phyloP scores from a whole-genome alignment of 805 yeast species.

The Yamadazyma nakazawae region DNA sequence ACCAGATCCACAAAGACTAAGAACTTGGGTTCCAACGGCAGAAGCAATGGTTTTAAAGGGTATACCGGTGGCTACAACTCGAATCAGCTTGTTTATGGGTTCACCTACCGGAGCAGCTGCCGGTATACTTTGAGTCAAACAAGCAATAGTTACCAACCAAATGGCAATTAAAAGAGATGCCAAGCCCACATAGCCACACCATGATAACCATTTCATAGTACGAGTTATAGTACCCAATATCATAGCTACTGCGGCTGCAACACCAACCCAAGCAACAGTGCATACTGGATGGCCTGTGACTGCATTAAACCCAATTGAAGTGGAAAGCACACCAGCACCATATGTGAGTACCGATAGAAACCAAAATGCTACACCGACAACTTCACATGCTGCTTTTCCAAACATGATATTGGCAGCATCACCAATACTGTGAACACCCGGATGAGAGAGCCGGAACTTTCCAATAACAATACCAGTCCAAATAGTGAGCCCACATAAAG shows the following conservation, averaged over 20 bases:
- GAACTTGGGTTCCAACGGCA: conserved; percentile 11
- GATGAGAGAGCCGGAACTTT: conserved; percentile 9
- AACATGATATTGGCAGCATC: conserved; percentile 11
- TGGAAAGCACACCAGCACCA: conserved; percentile 10
- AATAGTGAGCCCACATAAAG: conserved; percentile 7
- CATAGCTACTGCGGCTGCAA: conserved; percentile 9
- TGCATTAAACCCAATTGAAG: conserved; percentile 10
- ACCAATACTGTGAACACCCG: conserved; percentile 11
- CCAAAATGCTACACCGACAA: conserved; percentile 10
- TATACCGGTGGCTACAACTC: conserved; percentile 4
- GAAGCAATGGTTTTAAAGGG: conserved; percentile 7
- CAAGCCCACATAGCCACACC: conserved; percentile 10
- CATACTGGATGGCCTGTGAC: conserved; percentile 10
- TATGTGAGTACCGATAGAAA: conserved; percentile 7
- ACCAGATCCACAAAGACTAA: conserved; percentile 12
- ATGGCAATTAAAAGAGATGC: conserved; percentile 6
- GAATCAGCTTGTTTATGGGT: conserved; percentile 8
- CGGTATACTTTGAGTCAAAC: conserved; percentile 11
- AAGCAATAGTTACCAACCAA: conserved; percentile 13
- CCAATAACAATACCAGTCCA: conserved; percentile 13
- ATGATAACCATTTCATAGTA: conserved; percentile 11
- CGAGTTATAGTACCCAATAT: conserved; percentile 8
- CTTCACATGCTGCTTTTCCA: conserved; percentile 10
- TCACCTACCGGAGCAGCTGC: conserved; percentile 9
- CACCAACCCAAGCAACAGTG: conserved; percentile 10